Conservation (phyloP, 768 basidiomycete genomes). For the Phlegmacium glaucopus region DNA sequence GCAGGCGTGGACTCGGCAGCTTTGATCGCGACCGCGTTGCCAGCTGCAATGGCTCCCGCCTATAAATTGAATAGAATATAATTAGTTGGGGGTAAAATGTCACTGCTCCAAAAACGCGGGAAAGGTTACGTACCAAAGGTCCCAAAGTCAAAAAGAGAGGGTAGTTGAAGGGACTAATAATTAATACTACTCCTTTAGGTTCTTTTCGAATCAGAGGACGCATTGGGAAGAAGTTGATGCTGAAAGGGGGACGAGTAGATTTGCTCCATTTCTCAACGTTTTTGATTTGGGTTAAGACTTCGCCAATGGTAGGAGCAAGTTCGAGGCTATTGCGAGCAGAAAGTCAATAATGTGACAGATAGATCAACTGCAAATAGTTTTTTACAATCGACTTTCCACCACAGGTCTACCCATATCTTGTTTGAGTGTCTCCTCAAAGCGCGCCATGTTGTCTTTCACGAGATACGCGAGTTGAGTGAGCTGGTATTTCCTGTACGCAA, state of each 20-base stretch:
- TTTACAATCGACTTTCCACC: constrained; percentile 52
- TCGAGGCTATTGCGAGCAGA: constrained; percentile 51
- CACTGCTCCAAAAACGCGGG: not conserved
- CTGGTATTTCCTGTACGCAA: constrained; percentile 72
- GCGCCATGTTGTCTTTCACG: constrained; percentile 65
- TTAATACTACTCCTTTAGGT: constrained; percentile 70
- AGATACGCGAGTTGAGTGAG: constrained; percentile 72
- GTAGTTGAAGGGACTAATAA: constrained; percentile 76
- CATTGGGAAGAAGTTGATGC: constrained; percentile 53
- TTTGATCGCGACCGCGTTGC: constrained; percentile 69
- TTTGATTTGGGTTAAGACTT: constrained; percentile 49
- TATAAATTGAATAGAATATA: constrained; percentile 9
- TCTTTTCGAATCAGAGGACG: constrained; percentile 67
- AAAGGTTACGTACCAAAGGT: constrained; percentile 47
- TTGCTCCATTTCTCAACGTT: constrained; percentile 76
- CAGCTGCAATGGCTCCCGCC: constrained; percentile 76
- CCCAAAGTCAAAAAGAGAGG: constrained; percentile 57
- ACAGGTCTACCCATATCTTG: constrained; percentile 62
- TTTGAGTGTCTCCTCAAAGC: constrained; percentile 54
- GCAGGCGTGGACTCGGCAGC: constrained; percentile 70
- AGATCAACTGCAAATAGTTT: constrained; percentile 4
- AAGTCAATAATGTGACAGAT: not conserved
- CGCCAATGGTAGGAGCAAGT: constrained; percentile 48
- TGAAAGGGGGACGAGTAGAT: constrained; percentile 54
- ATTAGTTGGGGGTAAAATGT: not conserved